phyloP scores from a whole-genome alignment of 768 basidiomycete species.

The Tephrocybe sp. region DNA sequence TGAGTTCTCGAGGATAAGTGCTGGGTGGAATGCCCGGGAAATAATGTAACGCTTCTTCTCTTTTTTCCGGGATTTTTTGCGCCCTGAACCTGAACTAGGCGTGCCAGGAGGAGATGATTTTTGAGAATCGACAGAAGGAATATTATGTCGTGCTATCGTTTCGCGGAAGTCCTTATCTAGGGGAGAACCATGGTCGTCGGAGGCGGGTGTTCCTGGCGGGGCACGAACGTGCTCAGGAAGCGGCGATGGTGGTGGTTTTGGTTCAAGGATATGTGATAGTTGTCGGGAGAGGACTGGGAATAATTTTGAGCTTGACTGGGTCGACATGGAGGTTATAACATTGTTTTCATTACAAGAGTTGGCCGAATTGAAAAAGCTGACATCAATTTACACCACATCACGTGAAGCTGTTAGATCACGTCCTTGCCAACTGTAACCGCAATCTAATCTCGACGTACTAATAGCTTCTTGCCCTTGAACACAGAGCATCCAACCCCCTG shows the following conservation, averaged over 20 bases:
- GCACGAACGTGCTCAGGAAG: slow-evolving; percentile 9
- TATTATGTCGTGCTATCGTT: not conserved
- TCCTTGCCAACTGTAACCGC: too few relatives aligned
- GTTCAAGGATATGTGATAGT: slow-evolving; percentile 4
- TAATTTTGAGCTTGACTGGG: not conserved
- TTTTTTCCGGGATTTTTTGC: slow-evolving; percentile 6
- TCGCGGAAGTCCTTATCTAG: not conserved
- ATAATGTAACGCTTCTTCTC: not conserved
- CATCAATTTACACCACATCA: too few relatives aligned
- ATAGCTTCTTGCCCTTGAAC: too few relatives aligned
- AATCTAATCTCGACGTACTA: too few relatives aligned
- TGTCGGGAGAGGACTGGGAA: slow-evolving; percentile 1
- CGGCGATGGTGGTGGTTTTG: slow-evolving; percentile 5
- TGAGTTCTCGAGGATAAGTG: slow-evolving; percentile 43
- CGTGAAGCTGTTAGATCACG: too few relatives aligned
- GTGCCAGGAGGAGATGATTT: not conserved
- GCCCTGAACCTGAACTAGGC: not conserved
- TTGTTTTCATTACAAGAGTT: too few relatives aligned
- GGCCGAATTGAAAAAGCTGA: too few relatives aligned
- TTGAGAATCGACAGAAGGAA: not conserved
- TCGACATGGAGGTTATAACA: not conserved
- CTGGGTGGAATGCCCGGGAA: slow-evolving; percentile 2
- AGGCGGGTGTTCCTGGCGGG: slow-evolving; percentile 14
- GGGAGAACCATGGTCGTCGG: slow-evolving; percentile 2
- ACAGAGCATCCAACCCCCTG: too few relatives aligned